Evolutionary conservation across 768 basidiomycete species (phyloP).

Genomic region (Boletus sp.): DNA sequence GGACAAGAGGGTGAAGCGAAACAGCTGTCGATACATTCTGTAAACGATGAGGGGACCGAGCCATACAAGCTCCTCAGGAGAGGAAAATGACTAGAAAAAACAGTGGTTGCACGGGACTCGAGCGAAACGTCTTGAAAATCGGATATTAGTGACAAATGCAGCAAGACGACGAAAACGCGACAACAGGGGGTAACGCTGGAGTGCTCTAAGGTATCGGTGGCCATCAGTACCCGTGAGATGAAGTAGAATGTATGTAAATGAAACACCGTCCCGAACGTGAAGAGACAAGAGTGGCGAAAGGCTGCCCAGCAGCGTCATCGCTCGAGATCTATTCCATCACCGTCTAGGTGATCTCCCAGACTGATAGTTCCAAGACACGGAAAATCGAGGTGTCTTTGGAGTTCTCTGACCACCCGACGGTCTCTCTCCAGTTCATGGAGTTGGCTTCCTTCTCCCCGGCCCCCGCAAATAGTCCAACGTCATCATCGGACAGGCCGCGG

Average conservation of each 20-base stretch:
- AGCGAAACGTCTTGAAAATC: conserved; percentile 7
- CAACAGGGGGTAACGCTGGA: conserved; percentile 19
- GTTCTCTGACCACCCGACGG: conserved; percentile 78
- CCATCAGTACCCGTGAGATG: conserved; percentile 7
- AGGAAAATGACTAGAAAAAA: conserved; percentile 13
- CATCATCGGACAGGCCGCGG: conserved; percentile 79
- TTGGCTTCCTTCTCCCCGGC: conserved; percentile 89
- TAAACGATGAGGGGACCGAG: conserved; percentile 3
- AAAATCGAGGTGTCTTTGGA: conserved; percentile 73
- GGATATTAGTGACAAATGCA: conserved; percentile 14
- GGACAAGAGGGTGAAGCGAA: conserved; percentile 8
- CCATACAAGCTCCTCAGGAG: conserved; percentile 5
- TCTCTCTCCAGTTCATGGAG: conserved; percentile 74
- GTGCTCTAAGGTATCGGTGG: conserved; percentile 28
- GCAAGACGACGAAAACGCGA: conserved; percentile 19
- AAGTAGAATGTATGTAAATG: conserved; percentile 8
- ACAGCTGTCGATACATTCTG: conserved; percentile 30
- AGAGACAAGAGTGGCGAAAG: background rate
- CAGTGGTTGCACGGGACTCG: conserved; percentile 3
- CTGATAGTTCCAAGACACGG: conserved; percentile 75
- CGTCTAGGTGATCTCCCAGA: conserved; percentile 63
- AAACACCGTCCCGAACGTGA: conserved; percentile 10
- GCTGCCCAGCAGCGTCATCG: conserved; percentile 22
- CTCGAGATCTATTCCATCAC: background rate
- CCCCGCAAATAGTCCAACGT: conserved; percentile 68